Conservation (phyloP, 176 grass and related monocot species). For the Rhynchospora breviuscula region DNA sequence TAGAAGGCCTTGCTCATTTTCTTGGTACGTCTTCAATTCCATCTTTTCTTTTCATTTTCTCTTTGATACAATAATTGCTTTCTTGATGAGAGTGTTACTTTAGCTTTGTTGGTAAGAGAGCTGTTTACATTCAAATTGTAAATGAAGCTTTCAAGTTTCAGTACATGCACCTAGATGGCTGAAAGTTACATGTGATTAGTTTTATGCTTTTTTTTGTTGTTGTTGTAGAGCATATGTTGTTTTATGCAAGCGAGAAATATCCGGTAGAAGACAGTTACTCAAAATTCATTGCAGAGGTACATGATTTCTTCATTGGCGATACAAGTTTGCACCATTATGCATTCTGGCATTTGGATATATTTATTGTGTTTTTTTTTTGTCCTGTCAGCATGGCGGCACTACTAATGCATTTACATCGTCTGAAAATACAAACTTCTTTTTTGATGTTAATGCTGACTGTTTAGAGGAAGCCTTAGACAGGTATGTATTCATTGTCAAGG, state of each 20-base stretch:
- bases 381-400: constrained; percentile 79
- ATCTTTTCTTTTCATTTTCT: not conserved
- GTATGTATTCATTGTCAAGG: constrained; percentile 21
- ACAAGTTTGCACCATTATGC: not conserved
- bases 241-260: constrained; percentile 98
- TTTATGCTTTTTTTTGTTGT: not conserved
- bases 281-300: constrained; percentile 90
- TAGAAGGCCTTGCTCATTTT: constrained; percentile 91
- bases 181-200: not conserved
- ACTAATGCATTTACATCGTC: constrained; percentile 82
- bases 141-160: not conserved
- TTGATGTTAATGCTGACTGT: constrained; percentile 84
- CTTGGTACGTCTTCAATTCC: constrained; percentile 42
- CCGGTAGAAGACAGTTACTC: constrained; percentile 81
- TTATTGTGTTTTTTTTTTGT: constrained; percentile 21
- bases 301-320: constrained; percentile 10
- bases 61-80: not conserved
- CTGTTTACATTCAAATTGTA: not conserved
- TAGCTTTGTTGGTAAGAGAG: not conserved
- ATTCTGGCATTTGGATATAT: constrained; percentile 18
- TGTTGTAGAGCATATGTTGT: constrained; percentile 88
- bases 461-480: constrained; percentile 86
- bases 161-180: not conserved
- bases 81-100: not conserved
- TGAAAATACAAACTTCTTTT: constrained; percentile 79